phyloP scores from a whole-genome alignment of 805 yeast species.

The Pichia thaimueangensis region DNA sequence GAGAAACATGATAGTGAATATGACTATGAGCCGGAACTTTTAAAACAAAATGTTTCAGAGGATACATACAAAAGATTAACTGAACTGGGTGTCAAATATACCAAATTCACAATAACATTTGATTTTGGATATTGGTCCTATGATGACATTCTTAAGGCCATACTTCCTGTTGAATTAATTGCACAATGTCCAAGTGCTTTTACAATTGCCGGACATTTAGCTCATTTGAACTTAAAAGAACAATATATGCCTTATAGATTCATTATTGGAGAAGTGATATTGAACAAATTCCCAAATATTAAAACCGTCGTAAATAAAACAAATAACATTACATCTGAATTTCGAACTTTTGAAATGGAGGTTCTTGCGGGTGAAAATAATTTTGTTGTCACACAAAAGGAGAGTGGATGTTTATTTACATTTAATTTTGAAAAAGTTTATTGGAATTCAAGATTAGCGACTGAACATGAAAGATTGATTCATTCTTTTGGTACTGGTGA shows the following conservation, averaged over 20 bases:
- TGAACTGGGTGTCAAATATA: conserved; percentile 40
- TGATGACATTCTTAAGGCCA: conserved; percentile 75
- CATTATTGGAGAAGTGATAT: conserved; percentile 81
- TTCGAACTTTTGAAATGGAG: conserved; percentile 90
- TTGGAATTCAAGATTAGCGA: conserved; percentile 93
- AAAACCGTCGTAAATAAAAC: conserved; percentile 89
- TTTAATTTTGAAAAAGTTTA: conserved; percentile 93
- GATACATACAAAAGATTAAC: conserved; percentile 31
- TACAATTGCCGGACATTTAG: conserved; percentile 91
- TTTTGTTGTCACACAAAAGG: conserved; percentile 77
- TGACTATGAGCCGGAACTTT: conserved; percentile 10
- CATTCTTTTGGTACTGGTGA: conserved; percentile 51
- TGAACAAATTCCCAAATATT: conserved; percentile 79
- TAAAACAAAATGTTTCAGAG: conserved; percentile 35
- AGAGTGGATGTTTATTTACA: conserved; percentile 75
- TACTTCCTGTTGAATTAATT: conserved; percentile 63
- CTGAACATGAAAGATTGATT: conserved; percentile 86
- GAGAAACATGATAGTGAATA: background rate
- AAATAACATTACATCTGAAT: conserved; percentile 78
- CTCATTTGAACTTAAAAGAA: conserved; percentile 80
- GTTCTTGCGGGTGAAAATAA: conserved; percentile 81
- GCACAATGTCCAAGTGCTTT: conserved; percentile 85
- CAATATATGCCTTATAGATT: conserved; percentile 77
- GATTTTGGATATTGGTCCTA: conserved; percentile 81
- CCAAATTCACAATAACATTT: conserved; percentile 49